A percentile compares a stretch with the other conserved stretches of the same genome.
Evolutionary conservation across 2,329 filamentous ascomycete genomes (phyloP).

Genomic region (Penicillium sp.): DNA sequence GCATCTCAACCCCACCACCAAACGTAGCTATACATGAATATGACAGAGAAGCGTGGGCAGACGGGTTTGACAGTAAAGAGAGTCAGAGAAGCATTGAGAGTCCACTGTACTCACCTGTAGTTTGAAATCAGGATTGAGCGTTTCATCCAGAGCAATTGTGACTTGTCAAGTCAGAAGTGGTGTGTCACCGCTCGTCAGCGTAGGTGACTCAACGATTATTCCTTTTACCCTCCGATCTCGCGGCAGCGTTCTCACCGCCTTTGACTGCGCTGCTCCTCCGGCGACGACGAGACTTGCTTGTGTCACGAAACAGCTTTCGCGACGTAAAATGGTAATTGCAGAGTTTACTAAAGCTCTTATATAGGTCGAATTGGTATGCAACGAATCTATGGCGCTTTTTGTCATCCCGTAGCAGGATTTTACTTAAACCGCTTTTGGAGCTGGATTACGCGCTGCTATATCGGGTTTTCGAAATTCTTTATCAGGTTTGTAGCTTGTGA

Average conservation of each 20-base stretch:
- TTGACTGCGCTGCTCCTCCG: conserved; percentile 8
- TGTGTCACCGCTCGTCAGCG: background rate
- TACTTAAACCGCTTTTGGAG: too few species aligned
- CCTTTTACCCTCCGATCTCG: conserved; percentile 19
- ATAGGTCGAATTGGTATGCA: too few species aligned
- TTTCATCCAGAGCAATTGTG: conserved; percentile 7
- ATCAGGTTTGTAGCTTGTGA: too few species aligned
- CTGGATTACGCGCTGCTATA: too few species aligned
- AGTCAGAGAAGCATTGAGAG: background rate
- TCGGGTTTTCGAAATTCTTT: too few species aligned
- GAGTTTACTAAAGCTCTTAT: too few species aligned
- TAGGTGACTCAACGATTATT: conserved; percentile 13
- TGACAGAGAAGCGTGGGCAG: background rate
- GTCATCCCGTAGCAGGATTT: too few species aligned
- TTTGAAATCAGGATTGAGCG: conserved; percentile 8
- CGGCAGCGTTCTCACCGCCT: conserved; percentile 18
- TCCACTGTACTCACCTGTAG: conserved; percentile 10
- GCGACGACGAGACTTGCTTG: background rate
- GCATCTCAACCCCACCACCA: conserved; percentile 12
- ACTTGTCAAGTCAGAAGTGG: conserved; percentile 10
- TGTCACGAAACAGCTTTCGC: too few species aligned
- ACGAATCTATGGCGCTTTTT: too few species aligned
- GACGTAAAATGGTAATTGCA: too few species aligned
- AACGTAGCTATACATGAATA: conserved; percentile 11
- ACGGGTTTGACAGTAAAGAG: conserved; percentile 1